Base-by-base conservation (phyloP, 2,329 filamentous ascomycete genomes). In the Tolypocladium amazonense region DNA sequence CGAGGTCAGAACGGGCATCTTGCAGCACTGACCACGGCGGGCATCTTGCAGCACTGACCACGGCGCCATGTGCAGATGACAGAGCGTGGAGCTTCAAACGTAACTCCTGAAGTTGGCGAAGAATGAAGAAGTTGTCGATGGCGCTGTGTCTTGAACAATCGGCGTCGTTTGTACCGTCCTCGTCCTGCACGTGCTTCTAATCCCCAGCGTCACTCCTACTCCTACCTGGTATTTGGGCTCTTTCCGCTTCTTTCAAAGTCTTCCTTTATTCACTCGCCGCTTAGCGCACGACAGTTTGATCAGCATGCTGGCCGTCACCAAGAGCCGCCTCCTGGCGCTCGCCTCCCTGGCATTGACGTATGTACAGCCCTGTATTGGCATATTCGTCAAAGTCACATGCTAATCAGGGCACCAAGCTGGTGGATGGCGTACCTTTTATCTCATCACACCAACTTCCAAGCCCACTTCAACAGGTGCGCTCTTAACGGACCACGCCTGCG, bases 391-490 rank as follows among this genome's bases (percentile, higher is more conserved):
- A n/a, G 20, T 12, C 14, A 20, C 5, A 39, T 25, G 35, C 61
- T 61, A 20, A 60, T 50, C 54, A 15, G 8, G 2, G 14, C 11
- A 12, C n/a, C 30, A 61, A 81, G 79, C 59, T 82, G 79, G 79
- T 75, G 73, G 66, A 65, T 79, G 56, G 78, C 79, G 7, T 69
- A 73, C 43, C 63, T 79, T 4, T 61, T 80, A 6, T 76, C 77
- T 9, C 68, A 68, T 47, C 80, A 79, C 68, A 72, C 76, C 53
- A 69, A 71, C n/a, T 73, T 80, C 60, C 69, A 74, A 60, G 69
- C 72, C 7, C 63, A 72, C 60, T 69, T 77, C 56, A 73, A 76
- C 64, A 77, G 75, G 76, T 63, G 65, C 39, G 62, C 68, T 1
- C 62, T 64, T 25, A 62, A 63, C 27, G 68, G 75, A 62, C 71